Percentiles rank a stretch among this genome's conserved stretches.
These are phyloP conservation scores for Arachis stenosperma DNA, from an alignment of 306 rosid species.

Conservation along the genomic window DNA sequence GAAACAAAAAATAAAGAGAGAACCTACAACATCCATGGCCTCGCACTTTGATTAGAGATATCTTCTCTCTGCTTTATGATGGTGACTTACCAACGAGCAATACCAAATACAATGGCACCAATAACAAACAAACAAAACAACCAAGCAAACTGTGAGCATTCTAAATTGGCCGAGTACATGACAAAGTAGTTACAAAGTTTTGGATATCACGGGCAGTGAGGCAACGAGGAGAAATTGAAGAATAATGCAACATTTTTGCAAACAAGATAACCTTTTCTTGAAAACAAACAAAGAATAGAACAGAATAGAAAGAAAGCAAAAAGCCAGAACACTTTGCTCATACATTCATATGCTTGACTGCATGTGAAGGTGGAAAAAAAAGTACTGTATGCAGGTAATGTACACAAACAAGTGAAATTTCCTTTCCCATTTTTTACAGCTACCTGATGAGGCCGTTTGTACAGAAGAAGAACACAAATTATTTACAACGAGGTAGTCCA, in stretches of 20 bases:
- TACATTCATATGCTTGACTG: constrained; percentile 35
- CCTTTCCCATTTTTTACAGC: constrained; percentile 44
- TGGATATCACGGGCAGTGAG: constrained; percentile 39
- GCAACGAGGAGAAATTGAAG: constrained; percentile 9
- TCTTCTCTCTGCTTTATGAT: constrained; percentile 27
- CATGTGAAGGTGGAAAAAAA: constrained; percentile 11
- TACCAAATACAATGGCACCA: constrained; percentile 37
- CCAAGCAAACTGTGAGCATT: constrained; percentile 42
- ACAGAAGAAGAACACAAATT: constrained; percentile 33
- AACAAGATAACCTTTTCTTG: constrained; percentile 17
- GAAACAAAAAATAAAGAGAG: constrained; percentile 32
- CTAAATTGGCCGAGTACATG: constrained; percentile 32
- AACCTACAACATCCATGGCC: constrained; percentile 35
- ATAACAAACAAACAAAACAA: constrained; percentile 40
- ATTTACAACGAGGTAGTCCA: constrained; percentile 39
- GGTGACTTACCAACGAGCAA: constrained; percentile 30
- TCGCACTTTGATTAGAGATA: constrained; percentile 29
- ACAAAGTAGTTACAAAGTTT: constrained; percentile 30
- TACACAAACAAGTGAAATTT: constrained; percentile 34
- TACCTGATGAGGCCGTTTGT: constrained; percentile 33
- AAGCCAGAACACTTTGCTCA: not conserved
- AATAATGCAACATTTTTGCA: constrained; percentile 16
- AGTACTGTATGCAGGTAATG: constrained; percentile 35
- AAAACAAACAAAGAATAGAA: constrained; percentile 18
- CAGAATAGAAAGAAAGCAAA: constrained; percentile 20